A percentile compares a stretch with the other conserved stretches of the same genome.
Evolutionary conservation across 441 rosid genomes (phyloP).

Genomic region (Rhodomyrtus psidioides): DNA sequence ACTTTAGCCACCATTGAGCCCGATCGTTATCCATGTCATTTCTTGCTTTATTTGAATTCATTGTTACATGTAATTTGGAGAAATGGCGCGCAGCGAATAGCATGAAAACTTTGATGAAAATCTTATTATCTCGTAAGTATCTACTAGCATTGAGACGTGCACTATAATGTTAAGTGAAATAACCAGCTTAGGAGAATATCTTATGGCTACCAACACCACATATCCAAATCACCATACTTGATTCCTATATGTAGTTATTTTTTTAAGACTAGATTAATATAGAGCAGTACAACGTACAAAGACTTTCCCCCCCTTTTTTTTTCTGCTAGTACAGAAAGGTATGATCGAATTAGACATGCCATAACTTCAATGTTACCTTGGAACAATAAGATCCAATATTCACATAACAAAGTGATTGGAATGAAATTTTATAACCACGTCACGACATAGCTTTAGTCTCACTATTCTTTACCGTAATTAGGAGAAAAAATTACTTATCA

Average conservation of each 20-base stretch:
- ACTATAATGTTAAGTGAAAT: not conserved
- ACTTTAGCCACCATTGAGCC: not conserved
- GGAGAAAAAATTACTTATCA: too few relatives aligned
- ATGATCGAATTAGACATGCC: accelerated
- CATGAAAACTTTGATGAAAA: not conserved
- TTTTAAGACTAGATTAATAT: not conserved
- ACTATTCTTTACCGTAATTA: not conserved
- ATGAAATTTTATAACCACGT: not conserved
- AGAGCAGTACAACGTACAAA: not conserved
- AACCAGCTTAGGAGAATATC: not conserved
- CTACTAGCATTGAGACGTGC: not conserved
- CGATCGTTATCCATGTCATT: not conserved
- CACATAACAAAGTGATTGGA: not conserved
- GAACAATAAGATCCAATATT: not conserved
- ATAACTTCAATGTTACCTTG: not conserved
- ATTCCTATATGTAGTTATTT: not conserved
- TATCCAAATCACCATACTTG: not conserved
- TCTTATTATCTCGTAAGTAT: not conserved
- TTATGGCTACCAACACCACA: not conserved
- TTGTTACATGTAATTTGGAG: not conserved
- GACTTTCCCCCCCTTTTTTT: not conserved
- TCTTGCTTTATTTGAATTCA: not conserved
- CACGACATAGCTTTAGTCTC: not conserved
- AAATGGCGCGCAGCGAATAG: not conserved
- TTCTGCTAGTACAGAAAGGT: not conserved